phyloP scores from a whole-genome alignment of 176 grass and related monocot genomes.

The Tillandsia leiboldiana region DNA sequence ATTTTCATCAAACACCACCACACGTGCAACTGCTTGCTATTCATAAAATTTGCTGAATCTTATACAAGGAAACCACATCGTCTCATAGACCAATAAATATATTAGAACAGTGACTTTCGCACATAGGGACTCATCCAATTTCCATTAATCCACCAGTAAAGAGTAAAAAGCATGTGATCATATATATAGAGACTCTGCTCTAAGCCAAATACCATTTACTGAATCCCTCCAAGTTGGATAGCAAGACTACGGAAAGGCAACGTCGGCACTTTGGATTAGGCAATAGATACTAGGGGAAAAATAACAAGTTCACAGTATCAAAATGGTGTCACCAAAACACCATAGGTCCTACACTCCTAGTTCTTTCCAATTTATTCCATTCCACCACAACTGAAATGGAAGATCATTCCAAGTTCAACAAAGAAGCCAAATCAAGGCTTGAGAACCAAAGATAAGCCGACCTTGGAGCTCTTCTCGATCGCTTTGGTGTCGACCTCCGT shows the following conservation, averaged over 20 bases:
- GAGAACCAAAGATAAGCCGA: constrained; percentile 23
- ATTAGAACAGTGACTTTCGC: too few species aligned
- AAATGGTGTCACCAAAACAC: constrained; percentile 1
- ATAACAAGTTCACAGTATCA: neutral
- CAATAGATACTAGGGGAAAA: neutral
- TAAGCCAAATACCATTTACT: too few species aligned
- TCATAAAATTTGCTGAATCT: too few species aligned
- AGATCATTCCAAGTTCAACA: neutral
- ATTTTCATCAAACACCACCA: too few species aligned
- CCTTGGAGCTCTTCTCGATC: constrained; percentile 23
- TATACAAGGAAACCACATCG: too few species aligned
- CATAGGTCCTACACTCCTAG: neutral
- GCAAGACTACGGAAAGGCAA: neutral
- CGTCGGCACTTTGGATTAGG: neutral
- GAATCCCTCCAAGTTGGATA: neutral
- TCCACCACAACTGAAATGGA: constrained; percentile 7
- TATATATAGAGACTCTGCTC: too few species aligned
- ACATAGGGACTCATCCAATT: too few species aligned
- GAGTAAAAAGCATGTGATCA: too few species aligned
- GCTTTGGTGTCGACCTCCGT: constrained; percentile 22
- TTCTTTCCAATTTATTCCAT: constrained; percentile 2
- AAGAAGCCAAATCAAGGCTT: constrained; percentile 5
- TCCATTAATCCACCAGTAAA: too few species aligned
- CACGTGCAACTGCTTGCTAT: too few species aligned
- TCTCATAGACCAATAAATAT: too few species aligned